Base-by-base conservation (phyloP, 1,284 basidiomycete genomes). In the Sporisorium sorghi region DNA sequence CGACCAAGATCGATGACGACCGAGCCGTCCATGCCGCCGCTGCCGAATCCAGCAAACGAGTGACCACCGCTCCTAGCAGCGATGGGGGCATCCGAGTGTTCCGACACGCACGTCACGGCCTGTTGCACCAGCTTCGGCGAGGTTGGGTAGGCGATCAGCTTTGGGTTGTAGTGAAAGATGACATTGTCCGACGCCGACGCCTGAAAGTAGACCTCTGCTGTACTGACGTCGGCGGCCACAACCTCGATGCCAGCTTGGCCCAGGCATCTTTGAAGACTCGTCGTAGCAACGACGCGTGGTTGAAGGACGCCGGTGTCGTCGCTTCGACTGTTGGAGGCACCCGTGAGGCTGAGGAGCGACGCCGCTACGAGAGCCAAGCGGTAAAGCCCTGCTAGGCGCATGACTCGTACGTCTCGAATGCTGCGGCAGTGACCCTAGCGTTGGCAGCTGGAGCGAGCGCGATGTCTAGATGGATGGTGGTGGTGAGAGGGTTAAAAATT, bases 61-160 rank as follows among this genome's bases (percentile, higher is more conserved):
- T 86, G 85, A 3, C 85, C 85, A 6, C 85, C 85, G 21, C 80
- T 79, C 9, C 85, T 61, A 6, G 85, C 84, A 15, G 77, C 73
- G 28, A 85, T 80, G 28, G 80, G 62, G 28, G 46, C 46, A 26
- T 74, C 56, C 23, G 59, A 58, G 35, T 61, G 42, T 33, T 63
- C 47, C 57, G 43, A 21, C 10, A 19, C 8, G 67, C 55, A 46
- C 75, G 54, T 47, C 3, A 86, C 76, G 0, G 81, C 79, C 10
- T 65, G 48, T 14, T 77, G 44, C 17, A 86, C 80, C 11, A 83
- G 59, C 0, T 48, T 23, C 1, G 78, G 33, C 1, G 52, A 49
- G 1, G 60, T 55, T 3, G 84, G 81, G 58, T 78, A 79, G 17
- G 82, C 76, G 64, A 86, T 74, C 9, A 79, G 79, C 4, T 64